Base-by-base conservation (phyloP, 148 eudicot genomes). In the Beta vulgaris region DNA sequence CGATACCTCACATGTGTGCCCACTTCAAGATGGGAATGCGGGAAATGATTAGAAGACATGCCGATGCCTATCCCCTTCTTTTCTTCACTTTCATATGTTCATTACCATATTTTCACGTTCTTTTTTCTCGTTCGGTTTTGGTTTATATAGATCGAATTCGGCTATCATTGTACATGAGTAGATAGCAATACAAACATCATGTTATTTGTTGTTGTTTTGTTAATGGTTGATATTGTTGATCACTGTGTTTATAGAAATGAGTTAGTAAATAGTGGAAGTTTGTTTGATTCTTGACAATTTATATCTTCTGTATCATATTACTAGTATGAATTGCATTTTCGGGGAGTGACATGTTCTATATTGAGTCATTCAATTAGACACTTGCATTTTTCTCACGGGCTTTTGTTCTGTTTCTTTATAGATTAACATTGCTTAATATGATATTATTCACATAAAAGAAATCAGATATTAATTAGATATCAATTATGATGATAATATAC, bases 1-100 rank as follows among this genome's bases (percentile, higher is more conserved):
- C 91, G 76, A 69, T 90, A 90, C 79, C 80, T 93, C 62, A 87
- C 76, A 73, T 93, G 98, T 65, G 89, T 90, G 79, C 98, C 93
- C 15, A 85, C 96, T 10, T 85, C 91, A 23, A 79, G 40, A 71
- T 79, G 82, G 82, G 9, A 60, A 18, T 79, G 82, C 62, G 72
- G 42, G 7, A 58, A 51, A 57, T 74, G 64, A 79, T 64, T 28
- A 8, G 59, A 78, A 53, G 23, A n/a, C n/a, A 64, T 44, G 55
- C 34, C 18, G 29, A 14, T 19, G 26, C 32, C 42, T 25, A 15
- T 19, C 59, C 37, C 67, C 25, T 61, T 76, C 35, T 26, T 49
- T 23, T 19, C 59, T 18, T 6, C 25, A 43, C 31, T 1, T 18
- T 68, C 49, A 42, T 26, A 46, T 74, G 49, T 46, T 60, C 49